Evolutionary conservation across 225 moss, liverwort and hornwort species (phyloP), one percentile per base, ranked within the genome.

Genomic region (Bryum argenteum): DNA sequence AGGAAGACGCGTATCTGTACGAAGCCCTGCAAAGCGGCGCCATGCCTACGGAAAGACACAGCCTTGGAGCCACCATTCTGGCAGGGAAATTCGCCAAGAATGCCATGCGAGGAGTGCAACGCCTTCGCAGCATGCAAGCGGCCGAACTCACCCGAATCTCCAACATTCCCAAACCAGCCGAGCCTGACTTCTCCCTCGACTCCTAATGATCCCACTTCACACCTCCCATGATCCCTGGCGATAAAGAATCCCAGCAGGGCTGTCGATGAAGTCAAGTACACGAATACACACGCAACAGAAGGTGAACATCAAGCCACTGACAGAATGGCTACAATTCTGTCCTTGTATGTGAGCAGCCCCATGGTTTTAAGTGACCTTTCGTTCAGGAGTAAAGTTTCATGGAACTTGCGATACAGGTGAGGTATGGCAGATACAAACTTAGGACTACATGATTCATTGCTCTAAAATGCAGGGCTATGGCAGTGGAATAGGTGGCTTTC

Each of bases 101-200:
- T 18, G 91, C 89, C 55, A 91, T 89, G 89, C 82, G 89, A 8
- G 89, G 91, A 26, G 85, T 89, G 50, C 89, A 89, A 80, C 78
- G 89, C 69, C 78, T 89, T 0, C 79, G 91, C 59, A 89, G 84
- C 77, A 87, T 91, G 91, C 89, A 84, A 65, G 89, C 87, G 5
- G 89, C 87, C 3, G 87, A 89, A 75, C 79, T 91, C 21, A 57
- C 80, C 10, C 80, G 84, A 53, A 71, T 88, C 61, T 75, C 91
- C 1, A 89, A 89, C 44, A 86, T 91, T 43, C 87, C 91, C 21
- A 92, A 92, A 76, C 91, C 91, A 19, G 77, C 87, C n/a, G 91
- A 92, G 63, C 91, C 91, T 11, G 89, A 92, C 75, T 92, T 92
- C 70, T 85, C 89, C 16, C 77, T 91, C 2, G 91, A 89, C 38